Evolutionary conservation across 139 green algal species (phyloP).

Genomic region (Closterium sp.): DNA sequence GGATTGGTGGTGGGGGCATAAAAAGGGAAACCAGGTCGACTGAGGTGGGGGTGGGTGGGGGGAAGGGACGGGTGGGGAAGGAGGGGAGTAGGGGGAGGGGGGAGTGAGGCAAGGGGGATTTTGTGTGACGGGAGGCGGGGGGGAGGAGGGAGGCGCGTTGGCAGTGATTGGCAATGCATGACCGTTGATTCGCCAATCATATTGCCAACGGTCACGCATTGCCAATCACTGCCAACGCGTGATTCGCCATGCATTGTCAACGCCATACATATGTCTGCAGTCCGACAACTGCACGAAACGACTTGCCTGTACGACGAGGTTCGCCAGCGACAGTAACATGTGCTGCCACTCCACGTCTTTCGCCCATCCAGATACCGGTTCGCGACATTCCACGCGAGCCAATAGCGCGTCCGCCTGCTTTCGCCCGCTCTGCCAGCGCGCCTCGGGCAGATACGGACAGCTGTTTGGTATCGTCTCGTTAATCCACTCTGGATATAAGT

Average conservation of each 20-base stretch:
- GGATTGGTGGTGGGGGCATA: background rate
- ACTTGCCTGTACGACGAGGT: background rate
- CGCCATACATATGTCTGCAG: too few species aligned
- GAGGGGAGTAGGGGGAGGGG: too few species aligned
- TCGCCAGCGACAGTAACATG: slow-evolving; percentile 5
- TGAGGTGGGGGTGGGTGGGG: too few species aligned
- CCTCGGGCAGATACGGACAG: background rate
- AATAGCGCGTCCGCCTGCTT: background rate
- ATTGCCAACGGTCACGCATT: too few species aligned
- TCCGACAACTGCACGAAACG: too few species aligned
- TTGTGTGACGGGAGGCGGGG: too few species aligned
- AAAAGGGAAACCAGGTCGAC: background rate
- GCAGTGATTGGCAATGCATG: background rate
- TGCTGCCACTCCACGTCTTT: slow-evolving; percentile 1
- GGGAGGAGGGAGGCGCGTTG: background rate
- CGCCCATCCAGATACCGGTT: background rate
- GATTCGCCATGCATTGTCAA: too few species aligned
- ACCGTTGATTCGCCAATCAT: too few species aligned
- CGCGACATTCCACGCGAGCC: background rate
- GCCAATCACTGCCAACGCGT: too few species aligned
- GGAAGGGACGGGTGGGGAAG: too few species aligned
- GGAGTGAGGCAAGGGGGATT: too few species aligned
- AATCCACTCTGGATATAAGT: slow-evolving; percentile 16
- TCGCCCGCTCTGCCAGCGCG: background rate
- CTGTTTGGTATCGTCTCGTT: background rate